A percentile compares a stretch with the other conserved stretches of the same genome.
phyloP scores from a whole-genome alignment of 1,284 basidiomycete species.

The Pseudozyma thailandica region DNA sequence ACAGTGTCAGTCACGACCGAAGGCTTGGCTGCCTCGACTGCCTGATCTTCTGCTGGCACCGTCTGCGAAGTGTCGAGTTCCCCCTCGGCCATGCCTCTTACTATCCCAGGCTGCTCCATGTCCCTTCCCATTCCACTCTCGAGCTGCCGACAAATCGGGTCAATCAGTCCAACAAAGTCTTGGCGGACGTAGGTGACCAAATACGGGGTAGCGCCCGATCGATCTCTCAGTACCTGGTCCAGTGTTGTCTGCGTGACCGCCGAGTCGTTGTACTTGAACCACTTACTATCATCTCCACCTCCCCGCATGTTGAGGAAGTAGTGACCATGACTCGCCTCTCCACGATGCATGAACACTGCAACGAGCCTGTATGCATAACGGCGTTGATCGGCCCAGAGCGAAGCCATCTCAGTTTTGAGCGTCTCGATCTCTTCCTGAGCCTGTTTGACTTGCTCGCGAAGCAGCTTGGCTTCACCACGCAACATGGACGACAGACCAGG shows the following conservation, averaged over 20 bases:
- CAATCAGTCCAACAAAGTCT: slow-evolving; percentile 36
- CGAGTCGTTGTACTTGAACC: slow-evolving; percentile 65
- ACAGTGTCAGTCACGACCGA: slow-evolving; percentile 5
- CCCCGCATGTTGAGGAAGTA: slow-evolving; percentile 64
- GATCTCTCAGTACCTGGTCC: slow-evolving; percentile 56
- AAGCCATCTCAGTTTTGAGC: slow-evolving; percentile 79
- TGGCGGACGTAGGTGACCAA: slow-evolving; percentile 64
- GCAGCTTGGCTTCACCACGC: slow-evolving; percentile 36
- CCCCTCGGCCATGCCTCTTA: background rate
- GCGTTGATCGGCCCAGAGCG: slow-evolving; percentile 78
- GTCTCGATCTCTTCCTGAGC: slow-evolving; percentile 71
- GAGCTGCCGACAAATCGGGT: slow-evolving; percentile 38
- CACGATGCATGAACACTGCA: slow-evolving; percentile 93
- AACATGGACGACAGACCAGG: slow-evolving; percentile 25
- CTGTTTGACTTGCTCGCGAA: slow-evolving; percentile 74
- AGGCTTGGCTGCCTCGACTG: slow-evolving; percentile 2
- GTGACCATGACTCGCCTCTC: slow-evolving; percentile 66
- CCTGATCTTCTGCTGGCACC: background rate
- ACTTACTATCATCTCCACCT: slow-evolving; percentile 19
- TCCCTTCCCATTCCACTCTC: slow-evolving; percentile 19
- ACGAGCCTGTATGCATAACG: slow-evolving; percentile 87
- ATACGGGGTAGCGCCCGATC: slow-evolving; percentile 65
- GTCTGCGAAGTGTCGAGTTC: background rate
- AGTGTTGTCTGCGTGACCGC: slow-evolving; percentile 36
- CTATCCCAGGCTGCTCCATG: background rate